A percentile compares a stretch with the other conserved stretches of the same genome.
phyloP scores from a whole-genome alignment of 2,329 filamentous ascomycete genomes.

The Podosphaera fusca region DNA sequence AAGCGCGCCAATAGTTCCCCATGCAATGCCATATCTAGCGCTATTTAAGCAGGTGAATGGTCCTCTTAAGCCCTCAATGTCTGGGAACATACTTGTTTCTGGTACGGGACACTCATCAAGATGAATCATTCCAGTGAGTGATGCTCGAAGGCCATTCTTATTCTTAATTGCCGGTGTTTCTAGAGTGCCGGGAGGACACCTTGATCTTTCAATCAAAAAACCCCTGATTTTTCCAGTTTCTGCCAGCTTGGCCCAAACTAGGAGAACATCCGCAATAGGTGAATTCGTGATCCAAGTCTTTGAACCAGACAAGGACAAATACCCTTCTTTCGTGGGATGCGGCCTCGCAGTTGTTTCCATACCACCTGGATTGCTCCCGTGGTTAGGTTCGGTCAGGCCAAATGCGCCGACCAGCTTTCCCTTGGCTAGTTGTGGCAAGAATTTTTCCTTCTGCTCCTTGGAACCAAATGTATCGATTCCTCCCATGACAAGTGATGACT shows the following conservation, averaged over 20 bases:
- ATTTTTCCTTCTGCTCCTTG: constrained; percentile 69
- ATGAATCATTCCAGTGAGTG: constrained; percentile 94
- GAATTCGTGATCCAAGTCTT: constrained; percentile 97
- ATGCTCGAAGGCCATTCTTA: constrained; percentile 84
- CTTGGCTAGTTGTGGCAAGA: constrained; percentile 58
- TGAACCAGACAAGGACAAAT: constrained; percentile 53
- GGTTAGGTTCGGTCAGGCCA: constrained; percentile 78
- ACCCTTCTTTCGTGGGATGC: constrained; percentile 65
- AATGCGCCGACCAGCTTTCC: constrained; percentile 69
- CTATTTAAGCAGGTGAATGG: constrained; percentile 91
- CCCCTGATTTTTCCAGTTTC: constrained; percentile 85
- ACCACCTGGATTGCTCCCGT: constrained; percentile 73
- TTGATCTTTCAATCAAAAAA: constrained; percentile 66
- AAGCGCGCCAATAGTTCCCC: constrained; percentile 79
- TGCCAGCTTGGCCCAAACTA: constrained; percentile 85
- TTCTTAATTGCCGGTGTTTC: constrained; percentile 84
- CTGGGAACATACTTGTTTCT: constrained; percentile 79
- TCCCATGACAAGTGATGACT: constrained; percentile 83
- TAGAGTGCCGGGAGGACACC: constrained; percentile 69
- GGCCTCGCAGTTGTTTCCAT: constrained; percentile 77
- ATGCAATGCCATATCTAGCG: constrained; percentile 78
- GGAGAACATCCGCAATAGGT: constrained; percentile 61
- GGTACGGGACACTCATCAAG: constrained; percentile 78
- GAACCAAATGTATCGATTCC: constrained; percentile 73
- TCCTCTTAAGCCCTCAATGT: constrained; percentile 64